Evolutionary conservation across 306 rosid species (phyloP), one percentile per base, ranked within the genome.

Genomic region (Albizia julibrissin): DNA sequence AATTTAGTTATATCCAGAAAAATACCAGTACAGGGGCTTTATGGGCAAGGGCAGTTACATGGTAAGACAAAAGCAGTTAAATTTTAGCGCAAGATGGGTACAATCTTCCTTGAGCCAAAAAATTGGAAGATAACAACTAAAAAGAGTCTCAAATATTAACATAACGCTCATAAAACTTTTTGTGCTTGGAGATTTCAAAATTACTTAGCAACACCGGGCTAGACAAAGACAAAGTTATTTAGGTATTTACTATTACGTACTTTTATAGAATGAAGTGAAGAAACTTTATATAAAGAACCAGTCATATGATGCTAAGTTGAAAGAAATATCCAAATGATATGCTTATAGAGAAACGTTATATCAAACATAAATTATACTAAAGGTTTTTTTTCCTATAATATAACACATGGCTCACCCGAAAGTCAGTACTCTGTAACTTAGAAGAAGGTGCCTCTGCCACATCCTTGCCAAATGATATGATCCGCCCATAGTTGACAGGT

Each of bases 401-500:
- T 33, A 27, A 69, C 49, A 40, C 27, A 62, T 37, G 37, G 46
- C 87, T 90, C 86, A 93, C 97, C 89, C 67, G 83, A 82, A 93
- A 93, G 67, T 90, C 97, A 71, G 59, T 54, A 76, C 84, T 88
- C 56, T 93, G 90, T 49, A 93, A 88, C 85, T 88, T 80, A 74
- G 89, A 54, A 29, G 88, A 88, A 75, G n/a, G 84, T 69, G 98
- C 94, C 77, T 89, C 93, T 12, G 97, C 94, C 42, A 90, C 87
- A 10, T 89, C 89, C 85, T 85, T 89, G 13, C 97, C 97, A 79
- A 93, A 93, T 16, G 97, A 91, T 88, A 93, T 91, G 12, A 93
- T 83, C 64, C 94, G 89, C 78, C 98, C 98, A 74, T 88, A 93
- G 43, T 88, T 79, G 78, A 40, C 87, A 82, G 44, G 64, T 79